Evolutionary conservation across 805 yeast genomes (phyloP).

Genomic region (Candida argentea): DNA sequence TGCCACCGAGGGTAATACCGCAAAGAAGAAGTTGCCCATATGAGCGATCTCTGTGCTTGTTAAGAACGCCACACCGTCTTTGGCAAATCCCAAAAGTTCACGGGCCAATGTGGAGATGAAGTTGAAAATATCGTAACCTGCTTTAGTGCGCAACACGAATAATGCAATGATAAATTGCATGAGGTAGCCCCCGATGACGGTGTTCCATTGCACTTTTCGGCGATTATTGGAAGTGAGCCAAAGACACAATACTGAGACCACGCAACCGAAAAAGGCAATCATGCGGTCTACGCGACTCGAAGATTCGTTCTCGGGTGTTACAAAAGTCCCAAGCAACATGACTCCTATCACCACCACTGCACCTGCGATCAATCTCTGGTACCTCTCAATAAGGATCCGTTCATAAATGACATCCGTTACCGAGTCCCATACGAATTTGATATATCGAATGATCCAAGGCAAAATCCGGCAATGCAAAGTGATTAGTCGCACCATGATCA

Average conservation of each 20-base stretch:
- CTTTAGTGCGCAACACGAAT: slow-evolving; percentile 49
- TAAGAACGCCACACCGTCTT: slow-evolving; percentile 52
- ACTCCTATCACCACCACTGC: slow-evolving; percentile 35
- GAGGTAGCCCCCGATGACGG: slow-evolving; percentile 50
- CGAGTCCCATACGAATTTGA: slow-evolving; percentile 15
- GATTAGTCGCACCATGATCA: slow-evolving; percentile 41
- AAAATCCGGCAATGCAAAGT: slow-evolving; percentile 35
- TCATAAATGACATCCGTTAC: slow-evolving; percentile 23
- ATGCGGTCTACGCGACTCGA: slow-evolving; percentile 44
- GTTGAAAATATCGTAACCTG: slow-evolving; percentile 53
- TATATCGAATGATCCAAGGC: slow-evolving; percentile 7
- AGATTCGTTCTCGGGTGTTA: slow-evolving; percentile 35
- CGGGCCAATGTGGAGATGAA: slow-evolving; percentile 50
- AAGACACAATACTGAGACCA: slow-evolving; percentile 36
- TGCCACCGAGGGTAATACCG: slow-evolving; percentile 52
- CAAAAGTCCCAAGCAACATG: slow-evolving; percentile 45
- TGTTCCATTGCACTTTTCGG: slow-evolving; percentile 41
- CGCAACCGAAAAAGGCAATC: slow-evolving; percentile 45
- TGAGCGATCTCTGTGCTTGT: slow-evolving; percentile 31
- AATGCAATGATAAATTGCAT: slow-evolving; percentile 51
- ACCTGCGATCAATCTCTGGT: slow-evolving; percentile 33
- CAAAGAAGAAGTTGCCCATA: slow-evolving; percentile 40
- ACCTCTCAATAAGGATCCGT: slow-evolving; percentile 29
- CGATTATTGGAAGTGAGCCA: slow-evolving; percentile 38
- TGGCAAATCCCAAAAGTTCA: slow-evolving; percentile 46